Conservation (phyloP, 1,139 yeast species). For the Saccharomyces hybrid region DNA sequence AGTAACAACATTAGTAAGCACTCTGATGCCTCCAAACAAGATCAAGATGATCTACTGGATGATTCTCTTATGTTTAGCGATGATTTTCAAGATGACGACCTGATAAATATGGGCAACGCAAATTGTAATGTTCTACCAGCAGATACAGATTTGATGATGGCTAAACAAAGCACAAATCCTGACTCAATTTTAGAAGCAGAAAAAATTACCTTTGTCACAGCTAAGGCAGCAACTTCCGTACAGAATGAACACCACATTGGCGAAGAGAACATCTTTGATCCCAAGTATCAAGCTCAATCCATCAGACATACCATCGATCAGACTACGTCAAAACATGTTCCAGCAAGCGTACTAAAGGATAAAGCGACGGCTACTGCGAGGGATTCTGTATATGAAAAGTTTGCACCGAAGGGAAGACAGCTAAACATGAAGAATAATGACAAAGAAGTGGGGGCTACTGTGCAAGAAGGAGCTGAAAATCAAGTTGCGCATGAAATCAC, state of each 20-base stretch:
- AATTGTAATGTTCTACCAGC: neutral
- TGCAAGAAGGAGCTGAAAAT: neutral
- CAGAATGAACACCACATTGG: slow-evolving; percentile 23
- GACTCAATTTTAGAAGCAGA: slow-evolving; percentile 2
- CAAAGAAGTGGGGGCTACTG: neutral
- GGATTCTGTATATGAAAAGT: slow-evolving; percentile 23
- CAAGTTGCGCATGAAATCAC: neutral
- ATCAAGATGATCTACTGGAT: slow-evolving; percentile 43
- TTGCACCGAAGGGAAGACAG: slow-evolving; percentile 31
- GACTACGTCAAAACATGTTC: slow-evolving; percentile 28
- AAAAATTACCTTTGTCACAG: slow-evolving; percentile 28
- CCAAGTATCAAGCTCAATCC: slow-evolving; percentile 31
- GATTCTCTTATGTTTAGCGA: slow-evolving; percentile 66
- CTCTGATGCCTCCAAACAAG: slow-evolving; percentile 10
- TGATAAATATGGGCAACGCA: slow-evolving; percentile 18
- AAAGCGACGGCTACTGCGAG: slow-evolving; percentile 19
- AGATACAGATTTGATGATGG: neutral
- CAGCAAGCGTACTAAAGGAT: slow-evolving; percentile 22
- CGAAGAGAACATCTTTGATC: slow-evolving; percentile 26
- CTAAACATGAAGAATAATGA: slow-evolving; percentile 6
- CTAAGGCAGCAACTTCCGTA: slow-evolving; percentile 27
- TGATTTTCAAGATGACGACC: slow-evolving; percentile 38
- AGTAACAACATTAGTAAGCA: slow-evolving; percentile 9
- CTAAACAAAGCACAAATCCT: neutral
- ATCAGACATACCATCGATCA: slow-evolving; percentile 32